Evolutionary conservation across 306 rosid species (phyloP), one percentile per base, ranked within the genome.

Genomic region (Pyrus betulifolia): DNA sequence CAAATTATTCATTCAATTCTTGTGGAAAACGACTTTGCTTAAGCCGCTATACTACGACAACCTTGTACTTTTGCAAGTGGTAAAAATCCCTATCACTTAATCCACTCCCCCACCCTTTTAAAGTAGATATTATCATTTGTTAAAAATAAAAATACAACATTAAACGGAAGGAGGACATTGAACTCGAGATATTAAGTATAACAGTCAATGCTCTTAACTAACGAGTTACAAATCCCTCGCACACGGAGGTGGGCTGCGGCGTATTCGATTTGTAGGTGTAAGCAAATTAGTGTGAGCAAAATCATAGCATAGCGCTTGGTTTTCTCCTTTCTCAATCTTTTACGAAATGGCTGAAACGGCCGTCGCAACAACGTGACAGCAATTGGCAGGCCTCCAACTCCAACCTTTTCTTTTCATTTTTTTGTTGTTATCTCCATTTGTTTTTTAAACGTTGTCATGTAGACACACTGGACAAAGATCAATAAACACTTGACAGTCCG

Each of bases 21-120:
- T 28, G 30, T 28, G 30, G 3, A 28, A 28, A 28, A 28, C 3
- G 30, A 28, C 30, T 3, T 28, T 28, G 0, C 30, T 28, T 28
- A 3, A 28, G 30, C 30, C 0, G 30, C 3, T 28, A 28, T 28
- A 28, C 27, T 25, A 25, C 27, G 27, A 25, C 25, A 23, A 23
- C 27, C 27, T 25, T 25, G 27, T 25, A 25, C 27, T 25, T 25
- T 25, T 25, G 27, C 27, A 25, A 25, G 27, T 25, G 27, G 27
- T 25, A 25, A 25, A 25, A 25, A 25, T 25, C 27, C 27, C 27
- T 25, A 25, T 25, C 27, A 25, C 0, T 35, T 35, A 6, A 5
- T 2, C 2, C 2, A 35, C 2, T 35, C 1, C 8, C 5, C 0
- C 2, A 33, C 1, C 1, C 7, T 33, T 5, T 35, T 35, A 35